Evolutionary conservation across 768 basidiomycete genomes (phyloP), one percentile per base, ranked within the genome.

Genomic region (Leucogyrophana mollusca): DNA sequence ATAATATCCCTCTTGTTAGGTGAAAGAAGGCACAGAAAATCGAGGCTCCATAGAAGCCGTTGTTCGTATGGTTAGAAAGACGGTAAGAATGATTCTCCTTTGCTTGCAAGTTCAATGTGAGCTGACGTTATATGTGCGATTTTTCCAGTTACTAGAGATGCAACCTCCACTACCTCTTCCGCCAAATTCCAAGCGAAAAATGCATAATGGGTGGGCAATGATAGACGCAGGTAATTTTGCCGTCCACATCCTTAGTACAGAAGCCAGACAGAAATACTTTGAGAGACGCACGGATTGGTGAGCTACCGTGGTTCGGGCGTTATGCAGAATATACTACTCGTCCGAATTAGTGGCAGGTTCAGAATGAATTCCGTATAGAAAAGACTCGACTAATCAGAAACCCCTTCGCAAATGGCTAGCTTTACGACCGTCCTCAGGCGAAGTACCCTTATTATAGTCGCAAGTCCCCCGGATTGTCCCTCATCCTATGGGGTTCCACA

Each of bases 1-100:
- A n/a, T 24, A 10, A 20, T 43, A 16, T 5, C 36, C 17, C 39
- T 45, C 13, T 22, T 42, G 50, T 16, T 40, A 88, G 85, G 87
- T 93, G 40, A 93, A 90, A 60, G 86, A 90, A 55, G 90, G 90
- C 8, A 87, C 87, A 6, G 89, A 92, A 70, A 81, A 77, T 45
- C 76, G 83, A 56, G 90, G 89, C 5, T 79, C 83, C 2, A 82
- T 92, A 45, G 87, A 90, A 57, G 80, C 82, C 7, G 80, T 90
- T 32, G 78, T 87, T 35, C 75, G 87, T 40, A 61, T 79, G 10
- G 77, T 89, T 21, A 72, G 88, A 51, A 90, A 86, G 68, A 74
- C 79, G 52, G 90, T 85, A 51, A 47, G 85, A 77, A 16, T 35
- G 27, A 10, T 41, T 21, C 25, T 33, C 34, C 16, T 23, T 37